Conservation (phyloP, 2,329 filamentous ascomycete genomes). For the Fusarium paranaense region DNA sequence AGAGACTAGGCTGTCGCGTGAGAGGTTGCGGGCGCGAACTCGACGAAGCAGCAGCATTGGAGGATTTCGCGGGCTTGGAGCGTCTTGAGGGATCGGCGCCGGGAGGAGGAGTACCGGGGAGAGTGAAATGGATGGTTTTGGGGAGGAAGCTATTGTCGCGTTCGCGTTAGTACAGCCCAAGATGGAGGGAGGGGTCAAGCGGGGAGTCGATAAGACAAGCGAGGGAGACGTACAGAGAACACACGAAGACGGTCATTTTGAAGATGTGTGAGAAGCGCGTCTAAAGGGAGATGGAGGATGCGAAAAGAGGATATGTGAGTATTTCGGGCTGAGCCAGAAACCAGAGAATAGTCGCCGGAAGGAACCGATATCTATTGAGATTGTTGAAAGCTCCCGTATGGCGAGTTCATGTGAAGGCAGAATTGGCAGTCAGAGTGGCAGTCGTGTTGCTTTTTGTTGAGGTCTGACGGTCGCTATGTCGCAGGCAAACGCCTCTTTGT, state of each 20-base stretch:
- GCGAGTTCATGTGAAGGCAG: slow-evolving; percentile 41
- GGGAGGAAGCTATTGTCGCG: slow-evolving; percentile 78
- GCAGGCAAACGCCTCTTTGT: slow-evolving; percentile 45
- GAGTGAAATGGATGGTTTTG: slow-evolving; percentile 89
- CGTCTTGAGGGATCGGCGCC: slow-evolving; percentile 47
- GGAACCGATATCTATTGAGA: slow-evolving; percentile 15
- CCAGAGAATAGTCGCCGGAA: neutral
- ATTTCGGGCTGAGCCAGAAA: slow-evolving; percentile 1
- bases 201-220: slow-evolving; percentile 19
- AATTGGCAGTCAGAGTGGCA: slow-evolving; percentile 7
- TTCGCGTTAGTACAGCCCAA: slow-evolving; percentile 27
- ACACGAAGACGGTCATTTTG: slow-evolving; percentile 57
- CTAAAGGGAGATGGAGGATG: slow-evolving; percentile 9
- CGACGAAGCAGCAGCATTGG: slow-evolving; percentile 19
- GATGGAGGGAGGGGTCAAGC: slow-evolving; percentile 22
- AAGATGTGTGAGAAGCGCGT: slow-evolving; percentile 14
- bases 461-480: slow-evolving; percentile 32
- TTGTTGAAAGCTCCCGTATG: slow-evolving; percentile 38
- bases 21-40: slow-evolving; percentile 42
- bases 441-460: slow-evolving; percentile 32
- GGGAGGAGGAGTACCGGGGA: slow-evolving; percentile 65
- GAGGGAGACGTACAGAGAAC: slow-evolving; percentile 51
- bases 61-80: slow-evolving; percentile 42
- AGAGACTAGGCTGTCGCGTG: slow-evolving; percentile 64
- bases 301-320: slow-evolving; percentile 10